Evolutionary conservation across 1,139 yeast genomes (phyloP), one percentile per base, ranked within the genome.

Genomic region (Protomyces inouyei): DNA sequence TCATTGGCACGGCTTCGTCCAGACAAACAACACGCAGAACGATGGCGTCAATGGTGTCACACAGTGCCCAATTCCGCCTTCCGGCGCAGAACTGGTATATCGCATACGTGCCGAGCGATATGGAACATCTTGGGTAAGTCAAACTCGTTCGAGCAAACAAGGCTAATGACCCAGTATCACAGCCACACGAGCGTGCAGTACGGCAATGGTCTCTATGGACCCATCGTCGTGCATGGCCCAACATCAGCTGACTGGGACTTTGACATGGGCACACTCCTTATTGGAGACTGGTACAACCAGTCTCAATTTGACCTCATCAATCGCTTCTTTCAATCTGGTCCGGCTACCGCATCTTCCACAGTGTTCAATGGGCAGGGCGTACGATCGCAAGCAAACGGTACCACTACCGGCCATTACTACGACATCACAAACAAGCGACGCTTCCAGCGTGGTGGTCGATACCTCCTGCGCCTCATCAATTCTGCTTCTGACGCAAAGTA

Each of bases 101-200:
- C 85, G 87, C 75, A 88, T 89, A 72, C 83, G 90, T 43, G 84
- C 83, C 72, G 91, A 67, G 72, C 92, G 89, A 71, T 82, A 78
- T 48, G 96, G 96, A 67, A 82, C 93, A 1, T 89, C 78, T 77
- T 89, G 96, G 96, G 95, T 89, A 72, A 97, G 97, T 67, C 80
- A 90, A 77, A 81, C 43, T 9, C 16, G 4, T 91, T 73, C 96
- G 91, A 63, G 77, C 85, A 25, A 38, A 1, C 6, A 38, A 14
- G 16, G n/a, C 43, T 14, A 14, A 14, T 14, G 16, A 2, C 10
- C 4, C 79, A 90, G 68, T 80, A 90, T 55, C 83, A 90, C 67
- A 81, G 81, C 60, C 85, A 84, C 64, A 75, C 74, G 6, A 75
- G 77, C 54, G 75, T 73, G 3, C 70, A 67, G 21, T 66, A 52